These are phyloP conservation scores for Lasiosphaeria ovina DNA, from an alignment of 495 filamentous ascomycete genomes.

Conservation along the genomic window DNA sequence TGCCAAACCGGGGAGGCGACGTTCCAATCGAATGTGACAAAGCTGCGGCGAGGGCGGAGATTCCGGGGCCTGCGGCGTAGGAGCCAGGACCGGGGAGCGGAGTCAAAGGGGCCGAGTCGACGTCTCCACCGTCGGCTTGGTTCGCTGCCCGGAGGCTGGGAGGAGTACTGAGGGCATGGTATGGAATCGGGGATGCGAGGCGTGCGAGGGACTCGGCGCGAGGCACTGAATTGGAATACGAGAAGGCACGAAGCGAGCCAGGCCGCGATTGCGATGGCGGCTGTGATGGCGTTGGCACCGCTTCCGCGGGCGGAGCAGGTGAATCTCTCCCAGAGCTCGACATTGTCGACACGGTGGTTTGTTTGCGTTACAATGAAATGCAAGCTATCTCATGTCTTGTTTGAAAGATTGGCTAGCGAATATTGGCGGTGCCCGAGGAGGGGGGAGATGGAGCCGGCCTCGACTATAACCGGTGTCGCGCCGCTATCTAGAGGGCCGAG, in stretches of 20 bases:
- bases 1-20: conserved; percentile 59
- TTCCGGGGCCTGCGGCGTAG: conserved; percentile 60
- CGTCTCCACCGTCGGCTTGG: conserved; percentile 24
- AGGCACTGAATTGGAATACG: conserved; percentile 44
- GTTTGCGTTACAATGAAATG: not conserved
- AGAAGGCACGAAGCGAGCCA: conserved; percentile 42
- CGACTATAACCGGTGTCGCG: too few species aligned
- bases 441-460: not conserved
- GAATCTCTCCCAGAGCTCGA: conserved; percentile 35
- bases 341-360: conserved; percentile 27
- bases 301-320: conserved; percentile 29
- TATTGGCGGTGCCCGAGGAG: not conserved
- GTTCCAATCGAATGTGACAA: conserved; percentile 63
- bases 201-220: conserved; percentile 69
- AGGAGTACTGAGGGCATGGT: conserved; percentile 8
- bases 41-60: conserved; percentile 74
- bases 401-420: not conserved
- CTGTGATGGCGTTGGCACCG: conserved; percentile 44
- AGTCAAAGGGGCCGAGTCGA: conserved; percentile 36
- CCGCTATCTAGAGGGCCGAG: too few species aligned
- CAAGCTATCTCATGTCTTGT: conserved; percentile 22
- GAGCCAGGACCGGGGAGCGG: conserved; percentile 55
- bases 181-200: conserved; percentile 65
- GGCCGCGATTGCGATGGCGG: conserved; percentile 42
- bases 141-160: conserved; percentile 1